Percentiles rank a stretch among this genome's conserved stretches.
Conservation (phyloP, 148 eudicot species). For the Rhododendron ferrugineum region DNA sequence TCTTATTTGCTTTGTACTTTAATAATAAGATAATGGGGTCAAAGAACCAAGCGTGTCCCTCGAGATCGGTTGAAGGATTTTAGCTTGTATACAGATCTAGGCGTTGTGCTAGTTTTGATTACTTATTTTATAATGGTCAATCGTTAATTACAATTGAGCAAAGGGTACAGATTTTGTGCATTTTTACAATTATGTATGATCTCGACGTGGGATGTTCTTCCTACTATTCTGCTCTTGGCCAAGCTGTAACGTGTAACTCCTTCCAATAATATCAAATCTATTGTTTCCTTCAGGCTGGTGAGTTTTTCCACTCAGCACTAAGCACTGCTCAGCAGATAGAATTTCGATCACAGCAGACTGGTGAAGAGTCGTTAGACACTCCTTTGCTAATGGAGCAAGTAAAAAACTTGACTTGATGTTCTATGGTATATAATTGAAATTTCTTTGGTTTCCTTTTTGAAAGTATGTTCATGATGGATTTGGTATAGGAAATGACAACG, state of each 20-base stretch:
- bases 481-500: constrained; percentile 45
- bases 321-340: constrained; percentile 74
- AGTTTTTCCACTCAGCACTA: constrained; percentile 68
- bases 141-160: neutral
- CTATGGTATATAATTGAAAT: neutral
- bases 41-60: neutral
- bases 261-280: neutral
- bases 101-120: neutral
- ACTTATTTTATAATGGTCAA: neutral
- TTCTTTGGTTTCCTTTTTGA: neutral
- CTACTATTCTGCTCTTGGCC: neutral
- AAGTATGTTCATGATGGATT: constrained; percentile 14
- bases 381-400: constrained; percentile 75
- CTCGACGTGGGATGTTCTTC: neutral
- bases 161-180: neutral
- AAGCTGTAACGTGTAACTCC: neutral
- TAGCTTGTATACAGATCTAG: neutral
- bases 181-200: neutral
- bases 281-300: constrained; percentile 59
- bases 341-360: constrained; percentile 44
- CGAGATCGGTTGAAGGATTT: neutral
- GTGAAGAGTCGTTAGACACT: constrained; percentile 69
- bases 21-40: neutral
- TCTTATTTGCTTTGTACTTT: neutral
- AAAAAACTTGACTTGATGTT: constrained; percentile 15